These are phyloP conservation scores for Zasmidium angulare DNA, from an alignment of 2,329 filamentous ascomycete species.

Conservation along the genomic window DNA sequence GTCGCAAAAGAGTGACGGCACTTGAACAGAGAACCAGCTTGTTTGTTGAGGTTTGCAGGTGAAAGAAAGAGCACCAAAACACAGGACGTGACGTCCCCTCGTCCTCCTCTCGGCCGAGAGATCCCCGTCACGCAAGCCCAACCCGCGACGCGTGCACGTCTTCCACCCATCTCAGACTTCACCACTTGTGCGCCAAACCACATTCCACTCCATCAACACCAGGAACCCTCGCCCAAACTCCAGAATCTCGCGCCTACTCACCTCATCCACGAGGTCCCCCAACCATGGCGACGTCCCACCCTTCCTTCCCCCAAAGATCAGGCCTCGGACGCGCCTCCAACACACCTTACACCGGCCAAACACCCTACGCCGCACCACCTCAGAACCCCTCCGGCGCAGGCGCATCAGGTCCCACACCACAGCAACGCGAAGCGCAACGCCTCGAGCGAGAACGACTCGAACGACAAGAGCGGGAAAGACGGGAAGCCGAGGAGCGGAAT, in stretches of 20 bases:
- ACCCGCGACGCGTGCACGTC: too few relatives aligned
- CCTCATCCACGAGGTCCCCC: constrained; percentile 1
- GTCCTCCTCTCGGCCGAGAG: too few relatives aligned
- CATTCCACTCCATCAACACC: too few relatives aligned
- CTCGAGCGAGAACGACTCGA: constrained; percentile 44
- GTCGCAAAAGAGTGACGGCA: too few relatives aligned
- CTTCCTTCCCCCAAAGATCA: constrained; percentile 55
- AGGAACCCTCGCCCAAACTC: too few relatives aligned
- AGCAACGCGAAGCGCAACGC: constrained; percentile 44
- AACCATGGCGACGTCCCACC: constrained; percentile 55
- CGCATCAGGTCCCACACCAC: constrained; percentile 37
- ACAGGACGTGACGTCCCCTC: too few relatives aligned
- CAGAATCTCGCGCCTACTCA: not conserved
- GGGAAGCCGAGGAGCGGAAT: constrained; percentile 45
- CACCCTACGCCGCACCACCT: constrained; percentile 37
- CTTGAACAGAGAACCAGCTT: too few relatives aligned
- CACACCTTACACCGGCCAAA: constrained; percentile 32
- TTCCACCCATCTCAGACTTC: too few relatives aligned
- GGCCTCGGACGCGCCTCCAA: constrained; percentile 43
- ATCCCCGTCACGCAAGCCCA: too few relatives aligned
- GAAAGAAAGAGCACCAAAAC: too few relatives aligned
- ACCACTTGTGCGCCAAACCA: too few relatives aligned
- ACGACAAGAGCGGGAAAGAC: constrained; percentile 41
- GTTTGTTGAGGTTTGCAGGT: too few relatives aligned
- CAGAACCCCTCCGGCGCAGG: constrained; percentile 20